Evolutionary conservation across 306 rosid genomes (phyloP).

Genomic region (Trichosanthes truncata): DNA sequence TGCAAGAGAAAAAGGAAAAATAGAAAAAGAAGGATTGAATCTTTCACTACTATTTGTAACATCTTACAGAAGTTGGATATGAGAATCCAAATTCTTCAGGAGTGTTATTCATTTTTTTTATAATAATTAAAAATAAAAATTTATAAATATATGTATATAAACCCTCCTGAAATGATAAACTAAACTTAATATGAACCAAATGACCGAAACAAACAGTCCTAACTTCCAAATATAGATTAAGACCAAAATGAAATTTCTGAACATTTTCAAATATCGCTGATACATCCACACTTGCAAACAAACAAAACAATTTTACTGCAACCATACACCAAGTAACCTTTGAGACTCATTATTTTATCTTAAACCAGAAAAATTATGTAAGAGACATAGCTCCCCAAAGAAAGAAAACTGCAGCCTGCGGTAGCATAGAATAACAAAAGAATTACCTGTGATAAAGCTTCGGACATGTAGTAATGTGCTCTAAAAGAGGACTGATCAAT

Average conservation of each 20-base stretch:
- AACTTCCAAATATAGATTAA: neutral
- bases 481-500: constrained; percentile 46
- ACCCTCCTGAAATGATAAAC: neutral
- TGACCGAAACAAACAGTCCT: neutral
- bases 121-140: neutral
- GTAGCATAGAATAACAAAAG: neutral
- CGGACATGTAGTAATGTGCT: constrained; percentile 63
- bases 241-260: neutral
- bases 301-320: neutral
- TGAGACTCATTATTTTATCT: neutral
- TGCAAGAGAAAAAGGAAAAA: constrained; percentile 28
- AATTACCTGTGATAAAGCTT: constrained; percentile 85
- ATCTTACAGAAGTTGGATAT: neutral
- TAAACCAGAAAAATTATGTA: neutral
- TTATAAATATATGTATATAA: too few relatives aligned
- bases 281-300: neutral
- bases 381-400: neutral
- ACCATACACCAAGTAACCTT: neutral
- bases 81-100: neutral
- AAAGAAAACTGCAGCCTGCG: constrained; percentile 11
- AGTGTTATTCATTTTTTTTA: neutral
- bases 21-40: neutral
- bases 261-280: neutral
- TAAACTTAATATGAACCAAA: neutral
- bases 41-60: neutral